Percentiles rank a stretch among this genome's conserved stretches.
Evolutionary conservation across 495 filamentous ascomycete genomes (phyloP).

Genomic region (Aspergillus cristatus): DNA sequence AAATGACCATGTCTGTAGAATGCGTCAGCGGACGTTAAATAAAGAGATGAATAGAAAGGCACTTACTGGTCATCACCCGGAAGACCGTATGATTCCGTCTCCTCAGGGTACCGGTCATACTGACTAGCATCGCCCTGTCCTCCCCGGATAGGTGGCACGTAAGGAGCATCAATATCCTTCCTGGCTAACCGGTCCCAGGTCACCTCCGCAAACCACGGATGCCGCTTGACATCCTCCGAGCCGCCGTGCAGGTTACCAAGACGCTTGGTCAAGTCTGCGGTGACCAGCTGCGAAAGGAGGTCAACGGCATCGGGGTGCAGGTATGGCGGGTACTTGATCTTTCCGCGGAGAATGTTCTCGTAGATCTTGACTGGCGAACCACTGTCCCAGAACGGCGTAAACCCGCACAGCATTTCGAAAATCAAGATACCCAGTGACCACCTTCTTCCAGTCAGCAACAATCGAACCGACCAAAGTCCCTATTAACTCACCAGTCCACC

Average conservation of each 20-base stretch:
- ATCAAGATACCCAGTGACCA: conserved; percentile 98
- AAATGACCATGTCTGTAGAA: conserved; percentile 55
- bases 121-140: conserved; percentile 93
- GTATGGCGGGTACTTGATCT: conserved; percentile 91
- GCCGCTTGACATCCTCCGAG: conserved; percentile 87
- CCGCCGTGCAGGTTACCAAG: conserved; percentile 90
- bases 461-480: neutral
- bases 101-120: conserved; percentile 96
- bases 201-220: conserved; percentile 94
- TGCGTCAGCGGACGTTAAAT: neutral
- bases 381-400: conserved; percentile 97
- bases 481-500: conserved; percentile 77
- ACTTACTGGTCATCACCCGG: conserved; percentile 76
- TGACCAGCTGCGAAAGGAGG: conserved; percentile 86
- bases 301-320: conserved; percentile 91
- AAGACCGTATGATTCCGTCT: conserved; percentile 81
- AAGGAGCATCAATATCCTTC: conserved; percentile 97
- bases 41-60: conserved; percentile 1
- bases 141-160: conserved; percentile 90
- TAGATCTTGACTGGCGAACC: conserved; percentile 98
- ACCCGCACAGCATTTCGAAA: conserved; percentile 98
- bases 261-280: conserved; percentile 87
- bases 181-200: conserved; percentile 89
- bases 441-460: conserved; percentile 40
- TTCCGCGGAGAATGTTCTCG: conserved; percentile 91